Conservation (phyloP, 2,329 filamentous ascomycete species). For the Penicillium sp. region DNA sequence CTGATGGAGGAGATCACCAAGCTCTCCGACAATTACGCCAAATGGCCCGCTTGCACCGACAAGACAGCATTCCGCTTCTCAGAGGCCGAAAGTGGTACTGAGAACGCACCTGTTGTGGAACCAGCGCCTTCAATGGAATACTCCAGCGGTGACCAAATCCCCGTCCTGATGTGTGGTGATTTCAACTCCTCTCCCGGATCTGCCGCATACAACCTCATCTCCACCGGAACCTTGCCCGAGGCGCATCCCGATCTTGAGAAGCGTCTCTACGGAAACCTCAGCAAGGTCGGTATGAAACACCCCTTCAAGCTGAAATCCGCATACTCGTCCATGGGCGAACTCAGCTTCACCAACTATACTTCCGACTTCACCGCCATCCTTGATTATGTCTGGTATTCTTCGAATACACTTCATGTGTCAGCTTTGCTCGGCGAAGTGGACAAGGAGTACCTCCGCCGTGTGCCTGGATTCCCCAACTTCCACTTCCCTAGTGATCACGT, state of each 20-base stretch:
- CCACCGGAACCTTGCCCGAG: constrained; percentile 73
- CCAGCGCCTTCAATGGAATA: constrained; percentile 86
- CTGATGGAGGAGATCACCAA: constrained; percentile 90
- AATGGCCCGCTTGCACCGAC: constrained; percentile 77
- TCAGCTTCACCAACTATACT: constrained; percentile 95
- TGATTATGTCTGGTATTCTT: constrained; percentile 98
- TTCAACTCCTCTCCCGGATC: constrained; percentile 90
- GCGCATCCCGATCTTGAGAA: constrained; percentile 78
- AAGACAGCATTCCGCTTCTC: constrained; percentile 60
- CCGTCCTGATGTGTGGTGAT: constrained; percentile 87
- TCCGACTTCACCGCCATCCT: constrained; percentile 90
- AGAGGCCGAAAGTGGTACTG: constrained; percentile 51
- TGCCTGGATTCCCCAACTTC: constrained; percentile 90
- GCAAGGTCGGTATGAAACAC: constrained; percentile 86
- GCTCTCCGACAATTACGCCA: constrained; percentile 80
- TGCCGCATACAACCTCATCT: constrained; percentile 87
- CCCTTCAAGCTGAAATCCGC: constrained; percentile 91
- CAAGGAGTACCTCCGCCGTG: constrained; percentile 76
- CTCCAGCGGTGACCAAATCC: constrained; percentile 80
- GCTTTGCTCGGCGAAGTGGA: constrained; percentile 85
- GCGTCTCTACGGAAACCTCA: constrained; percentile 91
- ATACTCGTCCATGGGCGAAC: constrained; percentile 80
- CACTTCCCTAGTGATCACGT: constrained; percentile 94
- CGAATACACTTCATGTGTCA: constrained; percentile 81
- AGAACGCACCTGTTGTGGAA: constrained; percentile 52